Evolutionary conservation across 208 protist species (phyloP), one percentile per base, ranked within the genome.

Genomic region (Acanthamoeba royreba): DNA sequence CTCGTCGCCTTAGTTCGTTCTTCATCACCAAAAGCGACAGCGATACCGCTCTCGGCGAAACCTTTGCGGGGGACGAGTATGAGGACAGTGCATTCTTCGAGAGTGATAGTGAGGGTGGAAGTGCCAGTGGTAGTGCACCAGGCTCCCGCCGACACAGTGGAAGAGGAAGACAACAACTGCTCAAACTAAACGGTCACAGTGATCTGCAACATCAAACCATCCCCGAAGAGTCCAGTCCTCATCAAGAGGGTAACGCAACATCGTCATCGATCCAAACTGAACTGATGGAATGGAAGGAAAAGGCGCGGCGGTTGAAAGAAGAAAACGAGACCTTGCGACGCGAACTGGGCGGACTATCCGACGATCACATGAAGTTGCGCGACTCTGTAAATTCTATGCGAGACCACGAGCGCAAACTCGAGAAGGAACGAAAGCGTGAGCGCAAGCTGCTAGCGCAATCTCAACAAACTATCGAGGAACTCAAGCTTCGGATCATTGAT

Each of bases 371-470:
- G 42, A 40, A 45, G 9, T 45, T 85, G 74, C 74, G 74, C 17
- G 74, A 85, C 0, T 85, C 74, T 22, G 19, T 28, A 17, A 85
- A 38, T 45, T 22, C 74, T 45, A 85, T 85, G 74, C 74, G 74
- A 22, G 74, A 85, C n/a, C 74, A 85, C 74, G 74, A 85, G 74
- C 74, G 74, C 19, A 0, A 45, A 28, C 74, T 53, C 42, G 74
- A 85, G 74, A 85, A 85, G 74, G 74, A 85, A 28, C 74, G 74
- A 40, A 85, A 85, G 74, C 74, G 74, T 3, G 74, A 85, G 74
- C 74, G 74, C 9, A 85, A 85, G 74, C 74, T 85, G 74, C 25
- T 85, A 45, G 74, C 74, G 43, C 74, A 85, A 45, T 40, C 74
- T 22, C 74, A 85, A 7, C 74, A 85, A 45, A 85, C 74, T 9